Conservation (phyloP, 805 yeast species). For the Saturnispora diversa region DNA sequence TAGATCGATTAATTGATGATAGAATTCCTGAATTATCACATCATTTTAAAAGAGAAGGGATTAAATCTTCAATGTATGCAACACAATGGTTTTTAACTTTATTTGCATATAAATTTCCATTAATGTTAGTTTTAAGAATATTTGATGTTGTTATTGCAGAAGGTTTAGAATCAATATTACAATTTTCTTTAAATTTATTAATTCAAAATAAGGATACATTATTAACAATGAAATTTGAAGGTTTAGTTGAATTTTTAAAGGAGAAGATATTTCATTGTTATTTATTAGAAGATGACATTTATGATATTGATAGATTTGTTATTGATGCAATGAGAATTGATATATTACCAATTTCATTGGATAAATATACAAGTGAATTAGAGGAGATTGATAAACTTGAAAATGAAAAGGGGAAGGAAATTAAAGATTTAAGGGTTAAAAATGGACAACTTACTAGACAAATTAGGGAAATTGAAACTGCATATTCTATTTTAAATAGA, state of each 20-base stretch:
- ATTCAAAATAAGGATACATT: slow-evolving; percentile 54
- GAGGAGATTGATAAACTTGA: slow-evolving; percentile 65
- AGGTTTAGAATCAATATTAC: slow-evolving; percentile 79
- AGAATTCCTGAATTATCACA: slow-evolving; percentile 59
- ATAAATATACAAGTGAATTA: slow-evolving; percentile 66
- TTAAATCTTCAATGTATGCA: slow-evolving; percentile 91
- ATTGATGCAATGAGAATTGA: slow-evolving; percentile 67
- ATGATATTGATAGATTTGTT: slow-evolving; percentile 68
- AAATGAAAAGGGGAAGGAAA: slow-evolving; percentile 52
- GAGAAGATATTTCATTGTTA: slow-evolving; percentile 71
- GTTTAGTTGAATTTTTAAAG: slow-evolving; percentile 67
- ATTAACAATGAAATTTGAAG: slow-evolving; percentile 62
- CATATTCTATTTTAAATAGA: slow-evolving; percentile 58
- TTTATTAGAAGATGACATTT: slow-evolving; percentile 26
- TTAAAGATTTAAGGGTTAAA: slow-evolving; percentile 47
- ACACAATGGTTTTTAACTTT: slow-evolving; percentile 96
- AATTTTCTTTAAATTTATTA: slow-evolving; percentile 79
- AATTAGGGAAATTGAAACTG: slow-evolving; percentile 62
- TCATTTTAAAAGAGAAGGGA: slow-evolving; percentile 80
- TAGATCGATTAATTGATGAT: slow-evolving; percentile 80
- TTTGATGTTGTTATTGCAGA: slow-evolving; percentile 85
- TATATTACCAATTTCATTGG: slow-evolving; percentile 63
- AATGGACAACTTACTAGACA: slow-evolving; percentile 71
- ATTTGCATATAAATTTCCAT: slow-evolving; percentile 91
- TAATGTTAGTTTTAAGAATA: slow-evolving; percentile 78